Base-by-base conservation (phyloP, 257 asterid species). In the Salvia hispanica region DNA sequence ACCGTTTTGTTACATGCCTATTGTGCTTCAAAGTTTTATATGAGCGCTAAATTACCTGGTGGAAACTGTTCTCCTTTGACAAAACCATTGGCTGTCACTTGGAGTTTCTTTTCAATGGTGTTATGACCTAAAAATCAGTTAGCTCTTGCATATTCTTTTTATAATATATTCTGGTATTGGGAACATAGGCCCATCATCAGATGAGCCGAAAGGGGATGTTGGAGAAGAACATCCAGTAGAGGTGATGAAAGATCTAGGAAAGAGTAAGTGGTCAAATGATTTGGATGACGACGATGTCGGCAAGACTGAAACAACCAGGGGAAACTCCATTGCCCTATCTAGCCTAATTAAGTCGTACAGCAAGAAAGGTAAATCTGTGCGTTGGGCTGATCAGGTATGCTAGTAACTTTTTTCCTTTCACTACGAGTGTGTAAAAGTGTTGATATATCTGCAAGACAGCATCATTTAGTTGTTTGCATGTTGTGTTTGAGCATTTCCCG, bases 331-430 rank as follows among this genome's bases (percentile, higher is more conserved):
- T 67, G 70, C 80, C 61, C 79, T 80, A 74, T 74, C 92, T 72
- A 80, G 86, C 66, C 80, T 81, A 76, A 67, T 54, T 9, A 78
- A 82, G 75, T 77, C 93, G 67, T 79, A 69, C 81, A 69, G 85
- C 74, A 90, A 90, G 88, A 84, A 85, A 85, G 95, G 99, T 84
- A 90, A 93, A 86, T 84, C 92, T 65, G 89, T 93, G 58, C 94
- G 88, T 85, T 93, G 97, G 99, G 88, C 95, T 68, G 99, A 90
- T 77, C 78, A 93, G 99, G 97, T 93, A 93, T 78, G 85, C 66
- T 21, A 73, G 44, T 62, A 45, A 52, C 66, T 39, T 42, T 59
- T 42, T 28, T 45, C 36, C 47, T 64, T 43, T 37, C 53, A 15
- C 13, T 21, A 53, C 14, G 36, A 25, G 56, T 66, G 42, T 66